These are phyloP conservation scores for Fusarium sp. DNA, from an alignment of 2,329 filamentous ascomycete genomes.

Conservation along the genomic window DNA sequence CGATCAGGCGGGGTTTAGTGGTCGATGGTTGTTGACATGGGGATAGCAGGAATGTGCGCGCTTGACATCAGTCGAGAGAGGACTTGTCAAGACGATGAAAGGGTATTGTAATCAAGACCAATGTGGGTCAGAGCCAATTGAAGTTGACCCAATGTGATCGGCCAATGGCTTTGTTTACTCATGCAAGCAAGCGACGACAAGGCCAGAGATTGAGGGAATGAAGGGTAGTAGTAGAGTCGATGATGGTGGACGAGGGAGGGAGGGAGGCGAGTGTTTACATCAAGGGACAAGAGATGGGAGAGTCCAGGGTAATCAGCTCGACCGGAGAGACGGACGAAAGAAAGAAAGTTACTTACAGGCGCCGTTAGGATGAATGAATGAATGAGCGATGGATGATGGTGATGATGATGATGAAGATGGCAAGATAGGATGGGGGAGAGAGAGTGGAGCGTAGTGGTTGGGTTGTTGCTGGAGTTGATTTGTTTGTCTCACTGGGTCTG, in stretches of 20 bases:
- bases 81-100: slow-evolving; percentile 29
- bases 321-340: slow-evolving; percentile 3
- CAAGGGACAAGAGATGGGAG: neutral
- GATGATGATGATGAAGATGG: slow-evolving; percentile 31
- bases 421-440: slow-evolving; percentile 41
- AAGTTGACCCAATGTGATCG: slow-evolving; percentile 43
- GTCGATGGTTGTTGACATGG: slow-evolving; percentile 25
- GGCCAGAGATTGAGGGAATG: slow-evolving; percentile 11
- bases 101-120: slow-evolving; percentile 13
- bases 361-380: slow-evolving; percentile 27
- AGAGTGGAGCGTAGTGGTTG: slow-evolving; percentile 38
- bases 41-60: slow-evolving; percentile 28
- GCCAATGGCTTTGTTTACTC: slow-evolving; percentile 56
- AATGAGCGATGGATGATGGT: neutral
- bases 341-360: slow-evolving; percentile 33
- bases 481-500: slow-evolving; percentile 32
- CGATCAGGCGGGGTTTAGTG: slow-evolving; percentile 20
- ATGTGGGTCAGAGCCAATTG: slow-evolving; percentile 45
- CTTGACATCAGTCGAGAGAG: slow-evolving; percentile 22
- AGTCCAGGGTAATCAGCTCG: slow-evolving; percentile 34
- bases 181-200: slow-evolving; percentile 1
- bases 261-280: slow-evolving; percentile 26
- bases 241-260: slow-evolving; percentile 22
- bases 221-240: slow-evolving; percentile 5
- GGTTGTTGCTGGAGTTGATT: slow-evolving; percentile 37